Percentiles rank a stretch among this genome's conserved stretches.
phyloP scores from a whole-genome alignment of 805 yeast species.

The Pichia paraexigua region DNA sequence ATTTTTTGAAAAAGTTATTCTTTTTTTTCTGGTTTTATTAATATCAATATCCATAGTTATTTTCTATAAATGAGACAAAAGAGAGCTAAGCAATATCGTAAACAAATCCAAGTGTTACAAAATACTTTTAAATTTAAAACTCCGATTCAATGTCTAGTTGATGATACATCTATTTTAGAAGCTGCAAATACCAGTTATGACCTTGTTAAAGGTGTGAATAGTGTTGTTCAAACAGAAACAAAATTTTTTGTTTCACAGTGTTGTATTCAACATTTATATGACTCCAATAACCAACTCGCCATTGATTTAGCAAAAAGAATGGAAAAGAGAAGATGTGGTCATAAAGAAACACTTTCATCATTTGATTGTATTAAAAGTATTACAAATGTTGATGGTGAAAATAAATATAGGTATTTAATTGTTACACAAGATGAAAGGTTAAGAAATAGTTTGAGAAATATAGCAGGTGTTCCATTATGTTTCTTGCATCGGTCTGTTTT shows the following conservation, averaged over 20 bases:
- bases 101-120: conserved; percentile 79
- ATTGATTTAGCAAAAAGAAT: conserved; percentile 72
- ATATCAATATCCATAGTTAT: not conserved
- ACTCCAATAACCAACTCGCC: conserved; percentile 62
- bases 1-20: not conserved
- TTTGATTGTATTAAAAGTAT: conserved; percentile 71
- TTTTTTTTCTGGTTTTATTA: not conserved
- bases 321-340: conserved; percentile 93
- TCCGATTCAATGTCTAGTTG: conserved; percentile 87
- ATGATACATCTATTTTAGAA: conserved; percentile 64
- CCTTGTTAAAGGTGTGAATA: conserved; percentile 66
- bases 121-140: conserved; percentile 88
- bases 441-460: conserved; percentile 57
- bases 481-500: conserved; percentile 87
- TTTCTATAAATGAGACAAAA: conserved; percentile 74
- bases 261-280: conserved; percentile 80
- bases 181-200: conserved; percentile 66
- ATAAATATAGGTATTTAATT: conserved; percentile 85
- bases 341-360: conserved; percentile 43
- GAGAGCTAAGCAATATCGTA: conserved; percentile 88
- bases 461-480: conserved; percentile 87
- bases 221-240: conserved; percentile 78
- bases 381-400: conserved; percentile 61
- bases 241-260: conserved; percentile 95
- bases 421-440: conserved; percentile 74